A percentile compares a stretch with the other conserved stretches of the same genome.
These are phyloP conservation scores for Clathrospora elynae DNA, from an alignment of 2,329 filamentous ascomycete genomes.

Conservation along the genomic window DNA sequence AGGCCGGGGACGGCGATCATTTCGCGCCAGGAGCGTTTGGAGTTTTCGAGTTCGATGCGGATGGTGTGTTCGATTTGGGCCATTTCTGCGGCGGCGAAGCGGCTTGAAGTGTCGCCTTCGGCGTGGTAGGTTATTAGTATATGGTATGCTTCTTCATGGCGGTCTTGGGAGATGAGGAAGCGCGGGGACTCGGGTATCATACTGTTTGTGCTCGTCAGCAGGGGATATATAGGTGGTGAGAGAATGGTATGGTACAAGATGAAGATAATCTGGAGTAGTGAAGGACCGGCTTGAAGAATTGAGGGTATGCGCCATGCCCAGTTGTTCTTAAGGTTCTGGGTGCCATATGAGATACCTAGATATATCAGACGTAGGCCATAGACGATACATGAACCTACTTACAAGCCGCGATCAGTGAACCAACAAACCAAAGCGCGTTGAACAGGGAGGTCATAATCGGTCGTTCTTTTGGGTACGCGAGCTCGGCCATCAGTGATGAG, in stretches of 20 bases:
- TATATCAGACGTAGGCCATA: too few relatives aligned
- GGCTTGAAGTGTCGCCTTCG: conserved; percentile 62
- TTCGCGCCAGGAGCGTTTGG: conserved; percentile 61
- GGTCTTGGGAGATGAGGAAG: conserved; percentile 67
- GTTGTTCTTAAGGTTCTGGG: conserved; percentile 60
- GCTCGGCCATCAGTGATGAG: conserved; percentile 67
- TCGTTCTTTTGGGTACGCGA: conserved; percentile 70
- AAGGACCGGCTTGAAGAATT: conserved; percentile 66
- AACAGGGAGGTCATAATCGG: conserved; percentile 68
- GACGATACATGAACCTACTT: too few relatives aligned
- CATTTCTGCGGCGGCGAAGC: conserved; percentile 68
- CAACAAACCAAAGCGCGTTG: conserved; percentile 70
- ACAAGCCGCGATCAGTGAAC: conserved; percentile 60
- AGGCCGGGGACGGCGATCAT: conserved; percentile 67
- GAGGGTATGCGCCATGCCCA: conserved; percentile 72
- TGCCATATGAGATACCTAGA: conserved; percentile 68
- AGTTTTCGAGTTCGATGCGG: conserved; percentile 58
- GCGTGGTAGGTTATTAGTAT: conserved; percentile 68
- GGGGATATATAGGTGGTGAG: neutral
- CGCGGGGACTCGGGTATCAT: conserved; percentile 68
- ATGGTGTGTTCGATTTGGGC: conserved; percentile 69
- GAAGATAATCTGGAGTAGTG: conserved; percentile 64
- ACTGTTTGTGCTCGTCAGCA: conserved; percentile 10
- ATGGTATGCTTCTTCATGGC: conserved; percentile 63
- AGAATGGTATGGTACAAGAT: conserved; percentile 55